phyloP scores from a whole-genome alignment of 352 stramenopile species.

The Globisporangium iwayamae region DNA sequence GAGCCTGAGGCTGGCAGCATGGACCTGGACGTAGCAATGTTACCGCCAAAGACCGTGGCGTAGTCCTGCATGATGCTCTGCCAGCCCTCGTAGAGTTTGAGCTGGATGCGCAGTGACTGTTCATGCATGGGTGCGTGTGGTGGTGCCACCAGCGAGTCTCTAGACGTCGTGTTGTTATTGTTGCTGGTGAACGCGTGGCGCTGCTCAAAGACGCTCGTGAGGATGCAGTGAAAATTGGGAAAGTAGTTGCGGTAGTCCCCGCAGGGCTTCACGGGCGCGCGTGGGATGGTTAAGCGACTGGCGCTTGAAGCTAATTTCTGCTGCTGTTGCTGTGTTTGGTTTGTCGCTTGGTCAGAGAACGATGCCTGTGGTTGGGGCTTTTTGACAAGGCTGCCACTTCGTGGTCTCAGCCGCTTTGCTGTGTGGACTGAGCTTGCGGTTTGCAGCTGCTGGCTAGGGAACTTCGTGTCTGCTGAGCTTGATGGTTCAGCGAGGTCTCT shows the following conservation, averaged over 20 bases:
- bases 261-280: conserved; percentile 18
- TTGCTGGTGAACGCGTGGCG: conserved; percentile 13
- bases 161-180: conserved; percentile 1
- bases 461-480: no score
- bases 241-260: conserved; percentile 64
- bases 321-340: neutral
- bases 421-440: neutral
- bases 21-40: conserved; percentile 28
- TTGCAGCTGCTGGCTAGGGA: neutral
- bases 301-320: neutral
- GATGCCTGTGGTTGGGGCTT: neutral
- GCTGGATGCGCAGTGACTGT: conserved; percentile 56
- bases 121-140: conserved; percentile 23
- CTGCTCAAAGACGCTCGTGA: conserved; percentile 72
- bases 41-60: conserved; percentile 66
- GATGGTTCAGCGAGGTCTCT: neutral
- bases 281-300: conserved; percentile 7
- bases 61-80: conserved; percentile 87
- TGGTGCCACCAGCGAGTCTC: conserved; percentile 16
- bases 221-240: conserved; percentile 70
- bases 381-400: neutral
- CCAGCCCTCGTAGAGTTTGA: conserved; percentile 81
- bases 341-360: neutral
- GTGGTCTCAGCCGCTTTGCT: neutral
- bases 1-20: conserved; percentile 35